Conservation (phyloP, 1,284 basidiomycete genomes). For the Vanrija sp. region DNA sequence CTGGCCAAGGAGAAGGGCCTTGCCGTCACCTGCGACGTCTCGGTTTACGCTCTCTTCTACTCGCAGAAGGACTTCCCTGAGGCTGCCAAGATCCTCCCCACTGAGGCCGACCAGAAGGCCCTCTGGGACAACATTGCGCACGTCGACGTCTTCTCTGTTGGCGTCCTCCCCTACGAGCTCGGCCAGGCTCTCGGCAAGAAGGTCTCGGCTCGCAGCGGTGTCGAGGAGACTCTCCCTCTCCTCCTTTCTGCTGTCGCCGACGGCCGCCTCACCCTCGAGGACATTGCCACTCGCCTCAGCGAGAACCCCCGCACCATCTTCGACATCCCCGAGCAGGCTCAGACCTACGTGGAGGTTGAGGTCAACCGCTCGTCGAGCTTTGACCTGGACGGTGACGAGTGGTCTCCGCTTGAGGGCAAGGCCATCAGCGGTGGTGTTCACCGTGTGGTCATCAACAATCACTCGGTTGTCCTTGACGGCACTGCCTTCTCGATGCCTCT, state of each 20-base stretch:
- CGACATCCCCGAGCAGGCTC: conserved; percentile 75
- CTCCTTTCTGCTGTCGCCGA: conserved; percentile 81
- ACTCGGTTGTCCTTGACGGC: conserved; percentile 91
- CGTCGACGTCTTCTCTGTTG: conserved; percentile 91
- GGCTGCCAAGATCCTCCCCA: conserved; percentile 65
- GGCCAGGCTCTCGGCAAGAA: conserved; percentile 64
- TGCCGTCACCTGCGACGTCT: conserved; percentile 94
- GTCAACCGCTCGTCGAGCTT: conserved; percentile 71
- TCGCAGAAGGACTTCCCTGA: conserved; percentile 68
- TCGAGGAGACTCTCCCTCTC: conserved; percentile 83
- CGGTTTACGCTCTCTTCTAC: conserved; percentile 91
- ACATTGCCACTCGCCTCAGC: conserved; percentile 73
- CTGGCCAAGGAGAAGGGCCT: conserved; percentile 92
- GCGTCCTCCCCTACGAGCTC: conserved; percentile 74
- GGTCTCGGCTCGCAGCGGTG: conserved; percentile 70
- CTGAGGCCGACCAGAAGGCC: conserved; percentile 71
- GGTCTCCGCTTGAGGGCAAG: conserved; percentile 79
- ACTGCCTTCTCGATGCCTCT: conserved; percentile 57
- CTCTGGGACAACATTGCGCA: conserved; percentile 82
- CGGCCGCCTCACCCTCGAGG: conserved; percentile 75
- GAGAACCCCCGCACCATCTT: conserved; percentile 94
- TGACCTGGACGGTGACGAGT: conserved; percentile 53
- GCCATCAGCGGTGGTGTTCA: conserved; percentile 74
- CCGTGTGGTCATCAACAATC: conserved; percentile 86
- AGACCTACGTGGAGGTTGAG: conserved; percentile 91